Base-by-base conservation (phyloP, 1,284 basidiomycete genomes). In the Mycena citricolor region DNA sequence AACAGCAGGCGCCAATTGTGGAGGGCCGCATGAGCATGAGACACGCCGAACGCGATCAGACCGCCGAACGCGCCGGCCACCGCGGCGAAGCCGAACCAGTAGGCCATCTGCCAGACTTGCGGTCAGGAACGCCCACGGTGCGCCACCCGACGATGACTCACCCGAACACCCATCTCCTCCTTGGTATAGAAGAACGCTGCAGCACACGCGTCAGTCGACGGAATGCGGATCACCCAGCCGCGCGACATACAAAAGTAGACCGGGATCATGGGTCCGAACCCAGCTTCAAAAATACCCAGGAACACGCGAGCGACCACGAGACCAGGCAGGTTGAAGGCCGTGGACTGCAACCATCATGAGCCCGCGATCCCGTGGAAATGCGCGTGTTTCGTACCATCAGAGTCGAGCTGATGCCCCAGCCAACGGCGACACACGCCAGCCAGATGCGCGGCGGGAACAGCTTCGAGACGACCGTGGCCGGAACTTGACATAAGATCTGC, bases 71-170 rank as follows among this genome's bases (percentile, higher is more conserved):
- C 86, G 19, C 86, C 51, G 25, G 86, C 83, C 8, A 87, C 81
- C 2, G 86, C 83, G 14, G 86, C 86, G 56, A 87, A 88, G 8
- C 83, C 84, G 56, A 87, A 86, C 83, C 83, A 89, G 58, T 81
- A 77, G 3, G 83, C 86, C 66, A 89, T 71, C 59, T 73, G 36
- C 13, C 25, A 12, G 22, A 2, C 7, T 10, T 8, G 11, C 12
- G 12, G 12, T 25, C 10, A 7, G 23, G 3, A 28, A 8, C 6
- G 25, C 26, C 32, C 36, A 41, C 22, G 10, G 16, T 38, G 24
- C 22, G n/a, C 20, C 4, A 37, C 2, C 8, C 24, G n/a, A 8
- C 10, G 4, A 13, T 13, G 1, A 41, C 65, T 47, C 44, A 74
- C 71, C 34, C 86, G 74, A 37, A 83, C 63, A 12, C 86, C 86